Evolutionary conservation across 2,329 filamentous ascomycete genomes (phyloP).

Genomic region (Pyricularia grisea): DNA sequence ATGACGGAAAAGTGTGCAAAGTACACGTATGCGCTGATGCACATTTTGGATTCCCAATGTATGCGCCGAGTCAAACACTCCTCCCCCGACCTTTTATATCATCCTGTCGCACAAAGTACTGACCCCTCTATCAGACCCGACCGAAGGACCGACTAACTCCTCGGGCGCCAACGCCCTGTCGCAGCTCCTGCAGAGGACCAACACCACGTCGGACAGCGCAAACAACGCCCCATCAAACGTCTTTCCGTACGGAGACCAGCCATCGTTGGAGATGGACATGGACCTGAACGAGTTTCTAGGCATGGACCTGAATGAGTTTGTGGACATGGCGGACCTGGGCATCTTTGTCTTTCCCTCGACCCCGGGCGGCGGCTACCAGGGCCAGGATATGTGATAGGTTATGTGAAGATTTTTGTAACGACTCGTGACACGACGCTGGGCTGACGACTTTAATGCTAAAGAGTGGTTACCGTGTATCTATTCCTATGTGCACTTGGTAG

Average conservation of each 20-base stretch:
- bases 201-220: neutral
- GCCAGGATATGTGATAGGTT: neutral
- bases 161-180: neutral
- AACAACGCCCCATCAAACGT: neutral
- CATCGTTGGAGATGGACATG: neutral
- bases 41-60: neutral
- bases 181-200: neutral
- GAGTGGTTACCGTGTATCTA: neutral
- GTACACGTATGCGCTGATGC: neutral
- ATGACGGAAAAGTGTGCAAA: constrained; percentile 1
- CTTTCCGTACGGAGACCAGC: neutral
- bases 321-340: neutral
- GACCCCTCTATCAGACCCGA: neutral
- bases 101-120: neutral
- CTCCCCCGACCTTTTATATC: neutral
- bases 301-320: neutral
- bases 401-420: neutral
- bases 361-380: neutral
- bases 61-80: neutral
- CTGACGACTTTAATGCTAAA: neutral
- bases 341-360: neutral
- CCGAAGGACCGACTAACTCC: neutral
- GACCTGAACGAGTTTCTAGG: neutral
- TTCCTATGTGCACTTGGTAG: no score
- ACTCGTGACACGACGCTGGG: neutral